A percentile compares a stretch with the other conserved stretches of the same genome.
These are phyloP conservation scores for Persicaria maculosa DNA, from an alignment of 148 eudicot species.

Conservation along the genomic window DNA sequence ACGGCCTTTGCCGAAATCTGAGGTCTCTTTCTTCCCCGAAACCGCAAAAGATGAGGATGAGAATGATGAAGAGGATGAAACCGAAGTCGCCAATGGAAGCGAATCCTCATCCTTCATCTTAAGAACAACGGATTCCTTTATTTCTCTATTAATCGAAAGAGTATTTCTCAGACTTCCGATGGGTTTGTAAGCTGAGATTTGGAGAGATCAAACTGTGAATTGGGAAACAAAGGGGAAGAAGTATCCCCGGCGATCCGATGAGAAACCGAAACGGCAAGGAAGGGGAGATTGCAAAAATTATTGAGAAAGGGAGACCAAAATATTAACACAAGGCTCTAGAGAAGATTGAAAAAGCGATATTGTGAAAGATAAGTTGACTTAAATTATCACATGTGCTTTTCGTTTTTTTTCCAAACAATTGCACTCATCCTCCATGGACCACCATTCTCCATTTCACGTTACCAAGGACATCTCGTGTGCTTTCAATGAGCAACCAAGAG, in stretches of 20 bases:
- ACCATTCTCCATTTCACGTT: no score
- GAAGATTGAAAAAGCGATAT: no score
- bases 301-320: background rate
- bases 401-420: no score
- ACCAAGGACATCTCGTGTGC: no score
- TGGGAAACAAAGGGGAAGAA: background rate
- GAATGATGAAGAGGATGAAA: background rate
- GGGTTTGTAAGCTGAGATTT: background rate
- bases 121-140: background rate
- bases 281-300: background rate
- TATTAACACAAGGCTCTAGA: background rate
- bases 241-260: background rate
- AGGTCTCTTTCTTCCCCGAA: conserved; percentile 28
- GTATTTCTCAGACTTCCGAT: background rate
- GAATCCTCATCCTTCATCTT: conserved; percentile 9
- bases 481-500: no score
- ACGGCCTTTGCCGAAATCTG: conserved; percentile 52
- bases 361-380: no score
- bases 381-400: no score
- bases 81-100: conserved; percentile 1
- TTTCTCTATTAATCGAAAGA: no score
- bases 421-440: no score
- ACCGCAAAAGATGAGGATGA: background rate
- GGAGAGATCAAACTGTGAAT: background rate
- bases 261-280: background rate